Conservation (phyloP, 495 filamentous ascomycete species). For the Articulospora tetracladia region DNA sequence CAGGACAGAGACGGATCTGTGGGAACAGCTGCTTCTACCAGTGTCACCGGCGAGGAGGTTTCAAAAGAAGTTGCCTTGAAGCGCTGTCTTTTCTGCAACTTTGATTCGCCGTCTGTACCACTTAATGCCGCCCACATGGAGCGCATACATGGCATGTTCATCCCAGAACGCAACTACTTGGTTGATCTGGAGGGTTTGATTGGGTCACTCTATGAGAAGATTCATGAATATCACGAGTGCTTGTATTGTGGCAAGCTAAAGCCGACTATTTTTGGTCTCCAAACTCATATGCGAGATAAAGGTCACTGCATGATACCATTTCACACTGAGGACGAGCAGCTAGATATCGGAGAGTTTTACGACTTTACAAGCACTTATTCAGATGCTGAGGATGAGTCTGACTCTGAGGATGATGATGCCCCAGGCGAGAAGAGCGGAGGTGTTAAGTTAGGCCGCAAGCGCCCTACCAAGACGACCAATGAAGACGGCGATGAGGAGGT, state of each 20-base stretch:
- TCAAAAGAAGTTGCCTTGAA: conserved; percentile 44
- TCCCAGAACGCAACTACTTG: conserved; percentile 82
- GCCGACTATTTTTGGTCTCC: conserved; percentile 67
- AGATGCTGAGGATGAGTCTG: conserved; percentile 62
- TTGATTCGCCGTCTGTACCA: conserved; percentile 63
- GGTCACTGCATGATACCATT: conserved; percentile 96
- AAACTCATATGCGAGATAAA: conserved; percentile 96
- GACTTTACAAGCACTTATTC: conserved; percentile 95
- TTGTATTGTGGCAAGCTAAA: conserved; percentile 79
- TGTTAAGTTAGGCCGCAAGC: conserved; percentile 52
- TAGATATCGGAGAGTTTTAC: conserved; percentile 97
- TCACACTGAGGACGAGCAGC: conserved; percentile 80
- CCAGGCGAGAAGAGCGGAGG: conserved; percentile 49
- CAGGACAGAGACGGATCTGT: conserved; percentile 15
- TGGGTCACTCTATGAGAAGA: conserved; percentile 68
- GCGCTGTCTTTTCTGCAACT: conserved; percentile 88
- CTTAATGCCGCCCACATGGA: conserved; percentile 86
- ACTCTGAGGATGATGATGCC: conserved; percentile 38
- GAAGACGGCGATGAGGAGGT: conserved; percentile 45
- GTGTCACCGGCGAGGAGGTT: conserved; percentile 25
- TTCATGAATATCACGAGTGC: conserved; percentile 73
- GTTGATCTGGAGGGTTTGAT: conserved; percentile 78
- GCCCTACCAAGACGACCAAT: conserved; percentile 39
- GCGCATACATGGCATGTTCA: conserved; percentile 91
- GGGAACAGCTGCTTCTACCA: conserved; percentile 18